Conservation (phyloP, 345 rosid species). For the Eucalyptus regnans region DNA sequence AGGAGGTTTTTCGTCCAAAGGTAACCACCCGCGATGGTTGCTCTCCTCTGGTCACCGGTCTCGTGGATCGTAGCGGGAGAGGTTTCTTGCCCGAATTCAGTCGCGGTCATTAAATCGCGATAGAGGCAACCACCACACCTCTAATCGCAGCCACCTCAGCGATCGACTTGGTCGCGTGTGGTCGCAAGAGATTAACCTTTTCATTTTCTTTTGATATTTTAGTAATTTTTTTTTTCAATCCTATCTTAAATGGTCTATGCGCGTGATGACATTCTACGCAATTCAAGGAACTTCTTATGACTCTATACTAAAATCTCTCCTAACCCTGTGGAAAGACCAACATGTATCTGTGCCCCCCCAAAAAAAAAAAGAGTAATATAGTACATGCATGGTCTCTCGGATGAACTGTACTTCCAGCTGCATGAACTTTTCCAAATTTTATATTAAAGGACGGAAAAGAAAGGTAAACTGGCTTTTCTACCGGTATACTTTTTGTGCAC, state of each 20-base stretch:
- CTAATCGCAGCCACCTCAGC: not conserved
- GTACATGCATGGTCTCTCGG: not conserved
- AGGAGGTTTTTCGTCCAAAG: not conserved
- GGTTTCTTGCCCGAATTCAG: not conserved
- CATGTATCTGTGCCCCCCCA: not conserved
- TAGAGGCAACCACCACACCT: not conserved
- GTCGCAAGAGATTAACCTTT: not conserved
- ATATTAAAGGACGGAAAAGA: not conserved
- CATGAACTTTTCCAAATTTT: not conserved
- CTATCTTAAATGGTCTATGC: no score
- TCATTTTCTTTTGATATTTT: not conserved
- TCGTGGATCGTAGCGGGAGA: not conserved
- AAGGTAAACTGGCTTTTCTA: not conserved
- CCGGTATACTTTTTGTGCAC: not conserved
- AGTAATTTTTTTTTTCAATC: not conserved
- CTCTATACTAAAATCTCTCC: not conserved
- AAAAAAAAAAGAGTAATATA: not conserved
- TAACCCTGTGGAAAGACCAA: not conserved
- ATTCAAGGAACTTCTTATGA: not conserved
- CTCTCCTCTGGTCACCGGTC: not conserved
- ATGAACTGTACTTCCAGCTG: not conserved
- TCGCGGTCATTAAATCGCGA: not conserved
- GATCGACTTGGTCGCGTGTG: not conserved
- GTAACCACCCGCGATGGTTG: not conserved
- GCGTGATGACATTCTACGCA: not conserved